A percentile compares a stretch with the other conserved stretches of the same genome.
Evolutionary conservation across 148 eudicot species (phyloP).

Genomic region (Vaccinium darrowii): DNA sequence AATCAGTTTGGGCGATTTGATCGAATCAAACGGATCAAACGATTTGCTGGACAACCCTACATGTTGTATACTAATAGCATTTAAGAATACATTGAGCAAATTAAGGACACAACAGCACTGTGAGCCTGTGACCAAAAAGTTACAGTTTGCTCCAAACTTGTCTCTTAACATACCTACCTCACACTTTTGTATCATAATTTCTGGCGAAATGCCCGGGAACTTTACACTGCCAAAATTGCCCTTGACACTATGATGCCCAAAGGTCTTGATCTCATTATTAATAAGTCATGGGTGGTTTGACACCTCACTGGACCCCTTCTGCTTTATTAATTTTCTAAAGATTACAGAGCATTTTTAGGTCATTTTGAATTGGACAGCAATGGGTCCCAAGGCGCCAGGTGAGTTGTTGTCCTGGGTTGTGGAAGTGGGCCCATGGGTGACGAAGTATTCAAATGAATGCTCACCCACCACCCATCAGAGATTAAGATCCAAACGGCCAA

Average conservation of each 20-base stretch:
- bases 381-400: not conserved
- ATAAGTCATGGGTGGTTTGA: not conserved
- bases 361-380: not conserved
- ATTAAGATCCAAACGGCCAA: not conserved
- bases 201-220: constrained; percentile 10
- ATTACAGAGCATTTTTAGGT: not conserved
- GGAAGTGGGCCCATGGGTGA: not conserved
- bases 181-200: constrained; percentile 1
- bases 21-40: no score
- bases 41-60: no score
- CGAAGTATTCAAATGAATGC: not conserved
- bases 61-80: no score
- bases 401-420: not conserved
- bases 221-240: not conserved
- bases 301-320: constrained; percentile 3
- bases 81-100: not conserved
- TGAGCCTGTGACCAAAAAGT: not conserved
- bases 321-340: not conserved
- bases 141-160: not conserved
- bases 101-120: not conserved
- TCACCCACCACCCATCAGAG: not conserved
- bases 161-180: not conserved
- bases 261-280: constrained; percentile 10
- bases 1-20: rapidly evolving
- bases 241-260: not conserved